Evolutionary conservation across 2,329 filamentous ascomycete species (phyloP).

Genomic region (Pseudocercospora eumusae): DNA sequence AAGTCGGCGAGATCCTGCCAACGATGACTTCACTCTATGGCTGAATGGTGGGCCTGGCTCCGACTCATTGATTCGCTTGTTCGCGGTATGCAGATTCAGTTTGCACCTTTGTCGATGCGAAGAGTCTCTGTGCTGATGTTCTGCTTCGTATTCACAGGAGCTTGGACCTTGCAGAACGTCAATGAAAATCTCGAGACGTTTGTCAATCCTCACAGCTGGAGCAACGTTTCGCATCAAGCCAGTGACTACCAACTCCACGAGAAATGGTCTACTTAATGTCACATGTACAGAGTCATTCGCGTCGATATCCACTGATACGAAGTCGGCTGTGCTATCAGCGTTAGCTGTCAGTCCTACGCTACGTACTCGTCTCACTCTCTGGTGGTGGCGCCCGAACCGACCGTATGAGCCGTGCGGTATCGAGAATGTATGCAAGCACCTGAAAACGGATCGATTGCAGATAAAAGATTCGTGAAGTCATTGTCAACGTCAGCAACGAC

Average conservation of each 20-base stretch:
- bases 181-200: slow-evolving; percentile 55
- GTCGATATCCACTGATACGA: too few relatives aligned
- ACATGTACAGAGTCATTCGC: slow-evolving; percentile 46
- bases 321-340: too few relatives aligned
- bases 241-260: slow-evolving; percentile 42
- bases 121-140: too few relatives aligned
- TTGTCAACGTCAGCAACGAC: too few relatives aligned
- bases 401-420: too few relatives aligned
- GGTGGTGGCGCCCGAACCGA: too few relatives aligned
- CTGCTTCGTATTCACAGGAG: slow-evolving; percentile 42
- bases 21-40: slow-evolving; percentile 60
- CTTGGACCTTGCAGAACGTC: slow-evolving; percentile 58
- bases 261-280: slow-evolving; percentile 40
- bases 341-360: too few relatives aligned
- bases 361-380: too few relatives aligned
- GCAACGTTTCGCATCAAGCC: slow-evolving; percentile 51
- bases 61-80: slow-evolving; percentile 52
- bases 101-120: too few relatives aligned
- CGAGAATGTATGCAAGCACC: too few relatives aligned
- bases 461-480: too few relatives aligned
- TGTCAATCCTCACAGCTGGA: slow-evolving; percentile 61
- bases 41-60: slow-evolving; percentile 61
- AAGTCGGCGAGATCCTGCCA: slow-evolving; percentile 54
- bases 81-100: slow-evolving; percentile 31
- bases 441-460: too few relatives aligned